Evolutionary conservation across 345 rosid genomes (phyloP).

Genomic region (Gossypium sturtianum): DNA sequence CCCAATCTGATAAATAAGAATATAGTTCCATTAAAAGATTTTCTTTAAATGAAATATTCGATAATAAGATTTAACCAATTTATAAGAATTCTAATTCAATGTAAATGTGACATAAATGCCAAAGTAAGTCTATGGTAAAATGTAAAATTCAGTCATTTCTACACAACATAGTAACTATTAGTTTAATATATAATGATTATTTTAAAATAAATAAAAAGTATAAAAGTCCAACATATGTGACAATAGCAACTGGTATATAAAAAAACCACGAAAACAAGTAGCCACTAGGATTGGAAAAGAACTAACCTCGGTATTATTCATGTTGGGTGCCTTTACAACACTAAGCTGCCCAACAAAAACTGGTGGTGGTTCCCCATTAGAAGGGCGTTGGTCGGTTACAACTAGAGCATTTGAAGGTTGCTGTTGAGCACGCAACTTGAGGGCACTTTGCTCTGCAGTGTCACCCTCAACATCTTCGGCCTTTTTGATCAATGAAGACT

Average conservation of each 20-base stretch:
- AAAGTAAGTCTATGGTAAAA: not conserved
- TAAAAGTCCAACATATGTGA: not conserved
- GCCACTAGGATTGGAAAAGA: slow-evolving; percentile 13
- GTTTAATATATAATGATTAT: not conserved
- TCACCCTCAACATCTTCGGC: slow-evolving; percentile 86
- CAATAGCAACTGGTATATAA: not conserved
- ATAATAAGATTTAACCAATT: slow-evolving; percentile 5
- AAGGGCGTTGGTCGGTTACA: slow-evolving; percentile 63
- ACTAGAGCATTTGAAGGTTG: slow-evolving; percentile 89
- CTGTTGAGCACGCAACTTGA: slow-evolving; percentile 90
- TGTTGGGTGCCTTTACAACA: slow-evolving; percentile 73
- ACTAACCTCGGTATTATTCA: slow-evolving; percentile 43
- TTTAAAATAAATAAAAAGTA: not conserved
- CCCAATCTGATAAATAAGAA: not conserved
- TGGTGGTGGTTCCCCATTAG: slow-evolving; percentile 54
- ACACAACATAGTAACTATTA: not conserved
- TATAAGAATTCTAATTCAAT: not conserved
- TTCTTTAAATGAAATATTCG: not conserved
- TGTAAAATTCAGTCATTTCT: slow-evolving; percentile 3
- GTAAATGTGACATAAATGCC: not conserved
- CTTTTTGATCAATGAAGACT: slow-evolving; percentile 89
- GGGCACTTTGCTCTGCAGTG: slow-evolving; percentile 98
- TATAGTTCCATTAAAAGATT: not conserved
- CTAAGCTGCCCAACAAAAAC: slow-evolving; percentile 41
- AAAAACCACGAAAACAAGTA: slow-evolving; percentile 1